Evolutionary conservation across 306 rosid genomes (phyloP).

Genomic region (peach (Prunus persica)): Prunus_persica_NCBIv2 NC_034013.1:11512001-11512500

Average conservation of each 20-base stretch:
- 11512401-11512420: constrained; percentile 68
- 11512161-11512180: constrained; percentile 57
- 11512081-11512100: constrained; percentile 48
- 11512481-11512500: background rate
- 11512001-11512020: too few relatives aligned
- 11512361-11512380: constrained; percentile 74
- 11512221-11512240: background rate
- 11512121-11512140: constrained; percentile 66
- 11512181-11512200: constrained; percentile 60
- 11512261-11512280: too few relatives aligned
- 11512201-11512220: background rate
- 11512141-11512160: constrained; percentile 59
- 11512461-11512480: background rate
- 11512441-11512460: constrained; percentile 78
- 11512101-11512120: constrained; percentile 32
- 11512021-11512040: background rate
- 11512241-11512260: too few relatives aligned
- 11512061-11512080: constrained; percentile 56
- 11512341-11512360: constrained; percentile 60
- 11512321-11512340: constrained; percentile 91
- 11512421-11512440: constrained; percentile 74
- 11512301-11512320: constrained; percentile 57
- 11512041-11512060: constrained; percentile 33
- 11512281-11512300: background rate
- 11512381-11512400: constrained; percentile 60